A percentile compares a stretch with the other conserved stretches of the same genome.
These are phyloP conservation scores for Trichosporon sp. DNA, from an alignment of 1,284 basidiomycete species.

Conservation along the genomic window DNA sequence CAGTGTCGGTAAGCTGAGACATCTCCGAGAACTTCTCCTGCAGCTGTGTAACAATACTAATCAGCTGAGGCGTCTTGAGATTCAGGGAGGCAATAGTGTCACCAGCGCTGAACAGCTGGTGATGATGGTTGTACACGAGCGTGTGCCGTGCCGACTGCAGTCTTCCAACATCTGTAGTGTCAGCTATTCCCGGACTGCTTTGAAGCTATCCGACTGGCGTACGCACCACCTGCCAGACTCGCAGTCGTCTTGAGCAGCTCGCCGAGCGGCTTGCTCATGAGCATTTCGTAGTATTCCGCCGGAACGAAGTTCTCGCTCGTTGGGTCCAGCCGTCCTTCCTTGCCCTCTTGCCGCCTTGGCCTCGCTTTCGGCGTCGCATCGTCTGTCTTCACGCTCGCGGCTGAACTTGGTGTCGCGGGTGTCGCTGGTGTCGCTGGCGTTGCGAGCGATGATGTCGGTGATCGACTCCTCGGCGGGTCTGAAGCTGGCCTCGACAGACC, in stretches of 20 bases:
- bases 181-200: neutral
- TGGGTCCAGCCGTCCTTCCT: neutral
- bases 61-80: constrained; percentile 44
- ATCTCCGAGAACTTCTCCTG: constrained; percentile 46
- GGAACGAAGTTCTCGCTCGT: constrained; percentile 27
- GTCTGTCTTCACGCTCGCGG: neutral
- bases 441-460: neutral
- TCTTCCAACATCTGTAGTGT: constrained; percentile 36
- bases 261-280: constrained; percentile 32
- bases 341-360: neutral
- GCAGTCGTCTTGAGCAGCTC: constrained; percentile 37
- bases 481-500: constrained; percentile 19
- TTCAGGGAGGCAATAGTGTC: constrained; percentile 46
- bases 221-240: constrained; percentile 34
- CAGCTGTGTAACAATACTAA: constrained; percentile 42
- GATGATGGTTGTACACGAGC: constrained; percentile 49
- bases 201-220: neutral
- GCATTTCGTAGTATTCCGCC: constrained; percentile 39
- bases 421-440: neutral
- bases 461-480: neutral
- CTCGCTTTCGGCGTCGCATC: neutral
- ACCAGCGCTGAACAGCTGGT: constrained; percentile 47
- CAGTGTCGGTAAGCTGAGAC: constrained; percentile 40
- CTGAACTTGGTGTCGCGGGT: neutral
- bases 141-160: constrained; percentile 43